Evolutionary conservation across 768 basidiomycete species (phyloP).

Genomic region (Rhizopogon roseolus): DNA sequence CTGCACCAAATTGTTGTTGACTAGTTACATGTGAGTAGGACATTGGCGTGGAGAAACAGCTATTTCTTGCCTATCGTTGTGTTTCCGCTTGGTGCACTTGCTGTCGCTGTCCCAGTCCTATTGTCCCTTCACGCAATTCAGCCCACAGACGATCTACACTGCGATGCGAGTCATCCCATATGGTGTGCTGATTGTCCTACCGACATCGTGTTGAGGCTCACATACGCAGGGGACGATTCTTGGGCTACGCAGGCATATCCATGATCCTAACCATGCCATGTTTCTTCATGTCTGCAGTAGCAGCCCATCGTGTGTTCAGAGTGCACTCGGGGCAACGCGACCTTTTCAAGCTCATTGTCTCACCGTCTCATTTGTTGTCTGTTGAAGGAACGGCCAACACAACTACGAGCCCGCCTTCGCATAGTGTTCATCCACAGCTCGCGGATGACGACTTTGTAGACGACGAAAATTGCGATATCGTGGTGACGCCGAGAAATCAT

Average conservation of each 20-base stretch:
- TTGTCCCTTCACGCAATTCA: conserved; percentile 39
- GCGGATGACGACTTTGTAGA: neutral
- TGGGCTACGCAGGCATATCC: conserved; percentile 59
- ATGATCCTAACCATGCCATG: conserved; percentile 49
- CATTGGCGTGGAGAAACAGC: conserved; percentile 43
- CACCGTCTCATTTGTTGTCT: neutral
- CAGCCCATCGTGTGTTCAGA: conserved; percentile 12
- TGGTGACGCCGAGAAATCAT: neutral
- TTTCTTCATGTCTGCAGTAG: conserved; percentile 36
- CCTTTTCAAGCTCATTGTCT: neutral
- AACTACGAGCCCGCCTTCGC: conserved; percentile 11
- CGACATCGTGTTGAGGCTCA: conserved; percentile 1
- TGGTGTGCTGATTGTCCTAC: conserved; percentile 38
- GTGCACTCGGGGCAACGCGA: conserved; percentile 17
- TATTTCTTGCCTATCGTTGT: conserved; percentile 41
- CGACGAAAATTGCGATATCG: neutral
- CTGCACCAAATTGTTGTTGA: neutral
- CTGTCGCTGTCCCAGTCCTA: conserved; percentile 38
- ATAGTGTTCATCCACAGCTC: conserved; percentile 9
- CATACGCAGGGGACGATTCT: conserved; percentile 49
- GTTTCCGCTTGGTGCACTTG: conserved; percentile 44
- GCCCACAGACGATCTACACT: conserved; percentile 49
- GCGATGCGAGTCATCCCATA: conserved; percentile 52
- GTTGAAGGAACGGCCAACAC: neutral
- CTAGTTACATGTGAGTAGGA: conserved; percentile 23